Percentiles rank a stretch among this genome's conserved stretches.
Conservation (phyloP, 1,284 basidiomycete genomes). For the Leccinum solheimii region DNA sequence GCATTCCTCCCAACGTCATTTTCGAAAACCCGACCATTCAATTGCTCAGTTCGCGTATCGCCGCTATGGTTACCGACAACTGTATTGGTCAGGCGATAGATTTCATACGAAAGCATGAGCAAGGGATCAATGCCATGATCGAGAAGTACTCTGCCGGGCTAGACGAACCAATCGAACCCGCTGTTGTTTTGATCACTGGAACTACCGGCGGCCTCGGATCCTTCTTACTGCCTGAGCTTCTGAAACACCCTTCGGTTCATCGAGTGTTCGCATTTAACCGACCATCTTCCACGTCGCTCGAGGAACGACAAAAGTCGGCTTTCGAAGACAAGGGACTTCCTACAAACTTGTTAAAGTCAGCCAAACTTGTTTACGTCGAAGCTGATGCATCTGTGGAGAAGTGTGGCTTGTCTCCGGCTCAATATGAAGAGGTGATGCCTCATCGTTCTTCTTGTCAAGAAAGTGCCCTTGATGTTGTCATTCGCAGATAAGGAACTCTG, state of each 20-base stretch:
- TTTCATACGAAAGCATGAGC: neutral
- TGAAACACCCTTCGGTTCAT: constrained; percentile 15
- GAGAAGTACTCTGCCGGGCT: constrained; percentile 6
- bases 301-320: constrained; percentile 8
- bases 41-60: constrained; percentile 11
- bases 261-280: constrained; percentile 31
- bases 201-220: constrained; percentile 35
- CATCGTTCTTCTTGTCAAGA: neutral
- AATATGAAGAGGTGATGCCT: constrained; percentile 12
- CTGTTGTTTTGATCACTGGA: constrained; percentile 32
- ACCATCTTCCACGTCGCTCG: constrained; percentile 3
- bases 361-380: constrained; percentile 16
- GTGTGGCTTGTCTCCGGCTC: constrained; percentile 6
- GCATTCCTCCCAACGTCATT: constrained; percentile 19
- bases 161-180: neutral
- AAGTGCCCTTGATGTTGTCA: too few relatives aligned
- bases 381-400: constrained; percentile 14
- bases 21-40: constrained; percentile 23
- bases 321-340: constrained; percentile 15
- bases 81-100: neutral
- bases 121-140: constrained; percentile 20
- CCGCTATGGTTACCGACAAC: constrained; percentile 2
- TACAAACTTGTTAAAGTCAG: neutral
- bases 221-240: constrained; percentile 23
- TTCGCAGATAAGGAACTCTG: neutral